Base-by-base conservation (phyloP, 1,139 yeast genomes). In the Geotrichum australiense region DNA sequence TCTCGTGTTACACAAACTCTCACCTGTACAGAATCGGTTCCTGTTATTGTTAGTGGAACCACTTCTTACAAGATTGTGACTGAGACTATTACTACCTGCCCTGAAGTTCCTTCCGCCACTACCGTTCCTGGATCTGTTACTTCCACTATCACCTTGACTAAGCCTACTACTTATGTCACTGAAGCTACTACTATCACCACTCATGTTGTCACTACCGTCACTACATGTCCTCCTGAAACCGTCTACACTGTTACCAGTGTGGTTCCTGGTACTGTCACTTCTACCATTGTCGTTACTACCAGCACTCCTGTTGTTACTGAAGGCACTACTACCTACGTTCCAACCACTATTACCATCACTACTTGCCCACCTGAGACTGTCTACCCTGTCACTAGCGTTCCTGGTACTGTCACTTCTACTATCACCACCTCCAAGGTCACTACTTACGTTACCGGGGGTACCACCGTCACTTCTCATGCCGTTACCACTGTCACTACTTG, bases 41-140 rank as follows among this genome's bases (percentile, higher is more conserved):
- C 42, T 32, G 20, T 28, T 21, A 34, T 26, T 11, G 16, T 25
- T 15, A 18, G 25, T n/a, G 37, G 42, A 7, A 31, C 32, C 19
- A 38, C 41, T 26, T 31, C 37, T 29, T 37, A 29, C 27, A 22
- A 15, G 6, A 30, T 22, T 16, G 12, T 37, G 10, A 37, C 35
- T 12, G 23, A 30, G 18, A 37, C 41, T 2, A 23, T 37, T 5
- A 31, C 35, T 6, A 37, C 41, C 15, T 37, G 41, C 32, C 41
- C 41, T 24, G 39, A 27, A 15, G 28, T 15, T 21, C 25, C 18
- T 8, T 18, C 38, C 6, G n/a, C 31, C 20, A 8, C 24, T 14
- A 25, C 31, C 18, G 25, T 25, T 19, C 39, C 35, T 22, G 46
- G 39, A 7, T 38, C 47, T 27, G 38, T 41, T 29, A 47, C 47